phyloP scores from a whole-genome alignment of 2,329 filamentous ascomycete genomes.

The Coniochaeta ligniaria region DNA sequence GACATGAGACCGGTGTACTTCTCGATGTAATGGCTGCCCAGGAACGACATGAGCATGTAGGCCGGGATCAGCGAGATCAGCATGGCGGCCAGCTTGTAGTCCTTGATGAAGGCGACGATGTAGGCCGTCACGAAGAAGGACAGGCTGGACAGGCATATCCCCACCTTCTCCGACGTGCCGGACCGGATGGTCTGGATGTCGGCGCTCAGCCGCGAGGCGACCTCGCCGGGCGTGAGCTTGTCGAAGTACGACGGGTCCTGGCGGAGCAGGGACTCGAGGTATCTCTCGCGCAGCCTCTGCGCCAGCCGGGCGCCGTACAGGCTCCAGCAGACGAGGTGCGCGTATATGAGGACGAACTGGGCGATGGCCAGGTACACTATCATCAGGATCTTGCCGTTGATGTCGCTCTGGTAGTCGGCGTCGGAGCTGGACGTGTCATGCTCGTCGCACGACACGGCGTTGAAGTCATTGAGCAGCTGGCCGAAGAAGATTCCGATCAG shows the following conservation, averaged over 20 bases:
- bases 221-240: slow-evolving; percentile 53
- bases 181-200: slow-evolving; percentile 62
- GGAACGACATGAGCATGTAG: slow-evolving; percentile 53
- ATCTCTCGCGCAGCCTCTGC: slow-evolving; percentile 54
- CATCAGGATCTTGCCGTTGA: slow-evolving; percentile 37
- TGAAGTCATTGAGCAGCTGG: slow-evolving; percentile 43
- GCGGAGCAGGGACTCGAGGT: slow-evolving; percentile 50
- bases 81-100: slow-evolving; percentile 55
- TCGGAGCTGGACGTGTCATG: slow-evolving; percentile 8
- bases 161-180: slow-evolving; percentile 66
- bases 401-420: slow-evolving; percentile 11
- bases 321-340: slow-evolving; percentile 57
- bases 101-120: slow-evolving; percentile 59
- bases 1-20: slow-evolving; percentile 45
- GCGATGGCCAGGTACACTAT: slow-evolving; percentile 60
- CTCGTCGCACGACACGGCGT: slow-evolving; percentile 34
- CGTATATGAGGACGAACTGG: slow-evolving; percentile 57
- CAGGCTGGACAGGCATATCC: slow-evolving; percentile 53
- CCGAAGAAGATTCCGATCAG: slow-evolving; percentile 51
- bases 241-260: slow-evolving; percentile 62
- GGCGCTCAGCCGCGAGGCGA: slow-evolving; percentile 56
- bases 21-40: slow-evolving; percentile 48
- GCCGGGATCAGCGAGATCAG: slow-evolving; percentile 57
- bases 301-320: slow-evolving; percentile 57
- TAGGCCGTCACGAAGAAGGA: slow-evolving; percentile 65